phyloP scores from a whole-genome alignment of 176 grass and related monocot genomes.

The sorghum (Sorghum bicolor) region Sorghum_bicolor_NCBIv3 NC_012874.2:3036501-3037000 shows the following conservation, averaged over 20 bases:
- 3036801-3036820: background rate
- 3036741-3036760: background rate
- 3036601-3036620: background rate
- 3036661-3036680: background rate
- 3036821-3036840: background rate
- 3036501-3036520: no score
- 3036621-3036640: background rate
- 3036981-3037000: constrained; percentile 22
- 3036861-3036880: background rate
- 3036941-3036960: background rate
- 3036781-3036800: constrained; percentile 39
- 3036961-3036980: background rate
- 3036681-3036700: background rate
- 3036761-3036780: background rate
- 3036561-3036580: background rate
- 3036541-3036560: background rate
- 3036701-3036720: background rate
- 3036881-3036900: background rate
- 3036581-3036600: background rate
- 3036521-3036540: background rate
- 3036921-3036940: background rate
- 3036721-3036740: background rate
- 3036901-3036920: background rate
- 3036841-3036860: constrained; percentile 1
- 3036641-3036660: no score